A percentile compares a stretch with the other conserved stretches of the same genome.
Conservation (phyloP, 2,329 filamentous ascomycete genomes). For the Hypoxylon sp. region DNA sequence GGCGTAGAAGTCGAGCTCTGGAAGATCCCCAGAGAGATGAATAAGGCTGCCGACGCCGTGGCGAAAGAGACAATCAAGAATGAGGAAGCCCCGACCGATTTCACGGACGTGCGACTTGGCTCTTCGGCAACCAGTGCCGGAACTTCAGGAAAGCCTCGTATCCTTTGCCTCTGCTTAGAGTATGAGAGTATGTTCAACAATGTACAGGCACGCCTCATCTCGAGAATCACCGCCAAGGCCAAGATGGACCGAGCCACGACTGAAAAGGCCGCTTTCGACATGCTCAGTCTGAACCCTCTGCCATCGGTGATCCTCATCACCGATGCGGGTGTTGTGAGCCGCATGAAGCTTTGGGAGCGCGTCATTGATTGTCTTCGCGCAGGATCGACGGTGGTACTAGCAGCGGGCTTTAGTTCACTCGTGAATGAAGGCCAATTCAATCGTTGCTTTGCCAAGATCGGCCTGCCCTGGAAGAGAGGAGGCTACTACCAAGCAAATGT, state of each 20-base stretch:
- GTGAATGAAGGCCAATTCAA: conserved; percentile 4
- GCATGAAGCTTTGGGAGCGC: conserved; percentile 8
- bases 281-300: conserved; percentile 10
- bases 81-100: not conserved
- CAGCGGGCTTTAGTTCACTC: conserved; percentile 9
- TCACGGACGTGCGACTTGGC: not conserved
- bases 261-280: conserved; percentile 9
- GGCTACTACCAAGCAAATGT: conserved; percentile 30
- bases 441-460: conserved; percentile 36
- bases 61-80: conserved; percentile 30
- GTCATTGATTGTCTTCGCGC: conserved; percentile 11
- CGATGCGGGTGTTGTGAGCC: conserved; percentile 1
- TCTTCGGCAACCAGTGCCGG: conserved; percentile 1
- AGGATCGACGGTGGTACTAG: conserved; percentile 13
- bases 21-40: conserved; percentile 55
- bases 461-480: conserved; percentile 40
- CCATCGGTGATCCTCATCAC: conserved; percentile 9
- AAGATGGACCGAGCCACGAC: conserved; percentile 10
- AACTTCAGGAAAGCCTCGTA: conserved; percentile 8
- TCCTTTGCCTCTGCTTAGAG: conserved; percentile 10
- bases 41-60: conserved; percentile 52
- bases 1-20: conserved; percentile 56
- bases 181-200: conserved; percentile 5
- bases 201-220: conserved; percentile 3
- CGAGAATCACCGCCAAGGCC: conserved; percentile 6